Evolutionary conservation across 2,329 filamentous ascomycete genomes (phyloP).

Genomic region (Pseudocercospora macadamiae): DNA sequence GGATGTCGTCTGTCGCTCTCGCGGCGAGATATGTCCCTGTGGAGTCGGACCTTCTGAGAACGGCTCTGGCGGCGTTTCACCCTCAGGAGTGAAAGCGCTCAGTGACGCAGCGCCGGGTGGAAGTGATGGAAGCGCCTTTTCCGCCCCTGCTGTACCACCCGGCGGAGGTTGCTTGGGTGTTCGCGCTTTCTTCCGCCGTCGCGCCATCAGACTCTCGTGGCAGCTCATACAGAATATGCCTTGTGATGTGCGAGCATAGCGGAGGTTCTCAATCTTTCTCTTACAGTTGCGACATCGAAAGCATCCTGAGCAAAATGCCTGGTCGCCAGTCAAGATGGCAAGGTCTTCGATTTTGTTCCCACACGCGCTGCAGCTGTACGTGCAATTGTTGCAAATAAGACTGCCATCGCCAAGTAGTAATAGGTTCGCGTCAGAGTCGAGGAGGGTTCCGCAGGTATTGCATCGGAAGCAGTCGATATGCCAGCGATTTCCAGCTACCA

Average conservation of each 20-base stretch:
- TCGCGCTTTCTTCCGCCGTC: constrained; percentile 84
- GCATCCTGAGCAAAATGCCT: constrained; percentile 96
- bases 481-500: constrained; percentile 45
- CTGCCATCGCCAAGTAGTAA: constrained; percentile 96
- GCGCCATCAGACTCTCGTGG: constrained; percentile 93
- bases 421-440: constrained; percentile 97
- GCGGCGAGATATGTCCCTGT: constrained; percentile 58
- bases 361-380: constrained; percentile 96
- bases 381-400: constrained; percentile 98
- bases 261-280: constrained; percentile 95
- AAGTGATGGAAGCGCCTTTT: constrained; percentile 91
- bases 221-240: constrained; percentile 99
- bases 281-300: constrained; percentile 99
- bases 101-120: constrained; percentile 73
- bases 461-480: constrained; percentile 88
- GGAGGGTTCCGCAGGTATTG: constrained; percentile 89
- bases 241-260: constrained; percentile 95
- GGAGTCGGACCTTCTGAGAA: constrained; percentile 70
- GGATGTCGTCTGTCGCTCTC: constrained; percentile 28
- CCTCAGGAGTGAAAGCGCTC: constrained; percentile 61
- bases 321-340: constrained; percentile 94
- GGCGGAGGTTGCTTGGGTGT: constrained; percentile 54
- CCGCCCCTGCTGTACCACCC: constrained; percentile 48
- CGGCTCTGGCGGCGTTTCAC: constrained; percentile 61
- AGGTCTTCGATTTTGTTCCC: constrained; percentile 97